Evolutionary conservation across 176 grass and related monocot genomes (phyloP), one percentile per base, ranked within the genome.

Genomic region (Hordeum marinum): DNA sequence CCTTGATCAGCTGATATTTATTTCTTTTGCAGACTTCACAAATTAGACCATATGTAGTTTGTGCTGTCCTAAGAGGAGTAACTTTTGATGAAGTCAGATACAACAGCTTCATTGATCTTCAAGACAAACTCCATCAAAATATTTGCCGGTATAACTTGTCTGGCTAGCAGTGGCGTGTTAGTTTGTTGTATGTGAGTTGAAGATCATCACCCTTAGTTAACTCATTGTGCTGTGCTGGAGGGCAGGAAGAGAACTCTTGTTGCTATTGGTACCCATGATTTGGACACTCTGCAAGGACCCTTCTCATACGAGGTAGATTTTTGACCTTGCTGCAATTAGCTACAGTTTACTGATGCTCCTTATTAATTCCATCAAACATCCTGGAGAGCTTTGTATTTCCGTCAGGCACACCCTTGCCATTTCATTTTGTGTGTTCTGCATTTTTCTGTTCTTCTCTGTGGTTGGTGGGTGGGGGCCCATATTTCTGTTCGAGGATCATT

Each of bases 91-190:
- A 99, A 91, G 88, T 76, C 55, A 92, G 91, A 86, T 99, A 96
- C 83, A 99, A 94, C 85, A 99, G 91, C 84, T 99, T 99, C 88
- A 99, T 99, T 83, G 96, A 94, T 75, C 88, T 99, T n/a, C 93
- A 99, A 94, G 93, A 99, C 86, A 99, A 99, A 81, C 90, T 99
- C 27, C 96, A 99, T 60, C 93, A 99, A 87, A 99, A 99, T 92
- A 96, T 99, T 84, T 99, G 96, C 90, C 69, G 96, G 95, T 98
- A 90, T 88, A 20, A 61, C 46, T 78, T 79, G 25, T 78, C 63
- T 72, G 69, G 21, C 75, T 39, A 12, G 17, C 5, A 18, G 11
- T 85, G 8, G 0, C 1, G 15, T 52, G 48, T 52, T 55, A 50
- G 34, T 86, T 79, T 48, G 32, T 79, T 83, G 12, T 55, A 18